phyloP scores from a whole-genome alignment of 176 grass and related monocot genomes.

The Phoenix roebelenii region DNA sequence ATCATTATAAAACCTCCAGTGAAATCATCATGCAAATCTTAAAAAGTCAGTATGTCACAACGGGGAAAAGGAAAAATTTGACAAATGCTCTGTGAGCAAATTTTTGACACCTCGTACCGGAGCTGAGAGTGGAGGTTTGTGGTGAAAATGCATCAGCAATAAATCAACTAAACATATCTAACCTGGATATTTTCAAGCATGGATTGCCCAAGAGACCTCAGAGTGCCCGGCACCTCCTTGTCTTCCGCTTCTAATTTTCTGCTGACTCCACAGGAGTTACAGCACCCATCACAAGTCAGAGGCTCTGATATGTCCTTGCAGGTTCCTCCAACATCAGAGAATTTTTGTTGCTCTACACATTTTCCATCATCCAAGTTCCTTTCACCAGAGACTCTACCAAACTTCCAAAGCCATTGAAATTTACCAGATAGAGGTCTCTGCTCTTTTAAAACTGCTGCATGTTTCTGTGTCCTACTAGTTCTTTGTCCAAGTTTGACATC shows the following conservation, averaged over 20 bases:
- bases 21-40: too few species aligned
- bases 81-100: background rate
- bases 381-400: constrained; percentile 12
- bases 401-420: constrained; percentile 15
- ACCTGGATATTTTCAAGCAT: constrained; percentile 97
- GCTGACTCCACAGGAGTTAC: constrained; percentile 12
- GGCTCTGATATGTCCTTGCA: constrained; percentile 13
- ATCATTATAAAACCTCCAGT: too few species aligned
- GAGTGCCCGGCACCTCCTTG: constrained; percentile 41
- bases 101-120: background rate
- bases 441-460: too few species aligned
- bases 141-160: background rate
- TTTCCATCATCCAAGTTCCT: constrained; percentile 23
- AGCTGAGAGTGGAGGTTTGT: constrained; percentile 1
- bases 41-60: too few species aligned
- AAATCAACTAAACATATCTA: background rate
- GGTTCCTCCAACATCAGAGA: constrained; percentile 11
- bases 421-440: too few species aligned
- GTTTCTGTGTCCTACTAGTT: constrained; percentile 3
- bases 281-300: background rate
- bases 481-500: constrained; percentile 25
- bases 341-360: background rate
- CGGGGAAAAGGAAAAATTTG: too few species aligned
- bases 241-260: constrained; percentile 32
- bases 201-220: constrained; percentile 64